Conservation (phyloP, 495 filamentous ascomycete genomes). For the Penicillium herquei region DNA sequence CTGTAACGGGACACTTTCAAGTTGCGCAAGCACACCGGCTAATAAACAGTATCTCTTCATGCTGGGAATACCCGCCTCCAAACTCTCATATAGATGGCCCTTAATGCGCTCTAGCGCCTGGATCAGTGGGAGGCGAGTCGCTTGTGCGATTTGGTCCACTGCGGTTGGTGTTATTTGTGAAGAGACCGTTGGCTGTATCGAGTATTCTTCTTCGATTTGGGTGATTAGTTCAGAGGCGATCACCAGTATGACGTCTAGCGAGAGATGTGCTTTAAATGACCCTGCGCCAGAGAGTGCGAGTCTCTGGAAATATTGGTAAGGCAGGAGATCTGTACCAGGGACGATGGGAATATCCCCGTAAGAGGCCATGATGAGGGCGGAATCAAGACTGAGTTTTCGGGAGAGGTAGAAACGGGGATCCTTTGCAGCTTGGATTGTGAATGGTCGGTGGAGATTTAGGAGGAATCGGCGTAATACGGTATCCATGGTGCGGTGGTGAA, state of each 20-base stretch:
- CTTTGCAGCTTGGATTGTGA: slow-evolving; percentile 35
- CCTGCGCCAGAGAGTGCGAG: slow-evolving; percentile 35
- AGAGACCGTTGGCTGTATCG: slow-evolving; percentile 4
- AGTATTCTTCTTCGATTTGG: slow-evolving; percentile 30
- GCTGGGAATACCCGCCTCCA: slow-evolving; percentile 22
- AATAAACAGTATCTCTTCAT: slow-evolving; percentile 25
- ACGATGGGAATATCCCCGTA: slow-evolving; percentile 18
- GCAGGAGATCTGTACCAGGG: slow-evolving; percentile 19
- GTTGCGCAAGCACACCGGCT: slow-evolving; percentile 16
- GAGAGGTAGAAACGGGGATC: slow-evolving; percentile 51
- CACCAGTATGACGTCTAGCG: slow-evolving; percentile 25
- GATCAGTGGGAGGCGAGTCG: slow-evolving; percentile 12
- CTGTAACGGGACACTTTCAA: slow-evolving; percentile 2
- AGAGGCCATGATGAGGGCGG: slow-evolving; percentile 42
- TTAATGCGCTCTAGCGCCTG: slow-evolving; percentile 16
- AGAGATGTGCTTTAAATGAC: slow-evolving; percentile 40
- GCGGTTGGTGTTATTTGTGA: neutral
- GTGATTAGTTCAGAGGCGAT: slow-evolving; percentile 41
- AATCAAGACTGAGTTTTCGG: slow-evolving; percentile 44
- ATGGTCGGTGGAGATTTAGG: slow-evolving; percentile 46
- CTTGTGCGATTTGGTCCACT: slow-evolving; percentile 12
- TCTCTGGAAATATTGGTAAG: slow-evolving; percentile 31
- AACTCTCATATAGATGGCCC: slow-evolving; percentile 12
- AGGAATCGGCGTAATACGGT: slow-evolving; percentile 47
- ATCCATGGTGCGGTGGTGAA: slow-evolving; percentile 26